A percentile compares a stretch with the other conserved stretches of the same genome.
Evolutionary conservation across 2,329 filamentous ascomycete genomes (phyloP).

Genomic region (Ceratocystis diversiconidia): DNA sequence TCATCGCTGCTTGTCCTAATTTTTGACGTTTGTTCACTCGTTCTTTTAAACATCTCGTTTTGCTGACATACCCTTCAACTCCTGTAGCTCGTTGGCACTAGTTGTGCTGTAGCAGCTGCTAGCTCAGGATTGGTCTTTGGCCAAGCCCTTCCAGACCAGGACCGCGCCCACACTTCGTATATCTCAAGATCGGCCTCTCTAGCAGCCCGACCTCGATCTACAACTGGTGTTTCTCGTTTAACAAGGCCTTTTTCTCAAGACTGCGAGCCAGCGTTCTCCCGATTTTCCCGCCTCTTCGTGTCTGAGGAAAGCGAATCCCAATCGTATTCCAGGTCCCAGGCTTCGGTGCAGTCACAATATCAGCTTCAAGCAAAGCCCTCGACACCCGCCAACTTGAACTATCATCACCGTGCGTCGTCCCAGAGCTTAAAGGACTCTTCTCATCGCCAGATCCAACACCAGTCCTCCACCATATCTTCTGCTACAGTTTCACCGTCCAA

Average conservation of each 20-base stretch:
- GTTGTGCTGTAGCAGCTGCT: constrained; percentile 47
- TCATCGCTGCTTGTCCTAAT: not conserved
- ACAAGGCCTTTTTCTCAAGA: constrained; percentile 16
- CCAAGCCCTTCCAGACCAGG: constrained; percentile 29
- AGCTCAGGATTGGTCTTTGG: constrained; percentile 45
- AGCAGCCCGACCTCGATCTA: constrained; percentile 7
- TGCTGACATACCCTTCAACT: not conserved
- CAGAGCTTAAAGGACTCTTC: constrained; percentile 15
- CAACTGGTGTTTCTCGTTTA: constrained; percentile 6
- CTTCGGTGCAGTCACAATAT: not conserved
- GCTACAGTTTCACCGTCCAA: constrained; percentile 16
- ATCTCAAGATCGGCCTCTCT: constrained; percentile 10
- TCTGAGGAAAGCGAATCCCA: not conserved
- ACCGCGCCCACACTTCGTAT: constrained; percentile 21
- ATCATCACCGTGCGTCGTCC: constrained; percentile 8
- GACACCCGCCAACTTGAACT: not conserved
- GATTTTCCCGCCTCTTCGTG: constrained; percentile 13
- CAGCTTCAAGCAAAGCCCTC: too few species aligned
- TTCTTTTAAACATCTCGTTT: not conserved
- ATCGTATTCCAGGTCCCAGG: not conserved
- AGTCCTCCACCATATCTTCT: constrained; percentile 20
- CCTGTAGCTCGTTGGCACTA: constrained; percentile 44
- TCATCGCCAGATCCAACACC: constrained; percentile 16
- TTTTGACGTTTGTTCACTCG: too few species aligned
- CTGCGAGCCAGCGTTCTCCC: constrained; percentile 10